Evolutionary conservation across 192 early-diverging fungal genomes (phyloP), one percentile per base, ranked within the genome.

Genomic region (Chytriomyces confervae): DNA sequence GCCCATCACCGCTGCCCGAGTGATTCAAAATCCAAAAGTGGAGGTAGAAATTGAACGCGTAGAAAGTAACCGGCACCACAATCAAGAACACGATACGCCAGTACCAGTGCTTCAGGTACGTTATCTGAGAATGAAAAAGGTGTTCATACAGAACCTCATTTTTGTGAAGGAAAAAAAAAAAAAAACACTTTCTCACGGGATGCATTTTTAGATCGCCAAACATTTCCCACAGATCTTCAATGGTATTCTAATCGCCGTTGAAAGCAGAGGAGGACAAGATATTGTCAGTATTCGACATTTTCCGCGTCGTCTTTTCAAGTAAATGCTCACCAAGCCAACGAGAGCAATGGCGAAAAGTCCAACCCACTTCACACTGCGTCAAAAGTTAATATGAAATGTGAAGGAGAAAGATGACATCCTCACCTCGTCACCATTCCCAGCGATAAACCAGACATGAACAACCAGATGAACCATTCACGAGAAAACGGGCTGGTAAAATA

Each of bases 191-290:
- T 47, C 61, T 23, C 53, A 79, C 77, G 6, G 60, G 66, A 65
- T 71, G 62, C 70, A 96, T 83, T n/a, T 86, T 85, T 49, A 90
- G 49, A 72, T 93, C 91, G 0, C 94, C 96, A 70, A 96, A 87
- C 65, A 94, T 85, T 48, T 94, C 91, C 91, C 96, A 99, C 6
- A 99, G 88, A 68, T 98, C 95, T 66, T 95, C 90, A n/a, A 98
- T 79, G 0, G 97, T 99, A 79, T 95, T 93, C 80, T 85, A 24
- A 51, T 23, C 3, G 18, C 13, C 24, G 47, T 1, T 27, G 57
- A 36, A 23, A 83, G 18, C 46, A 77, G 77, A 84, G 29, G 16
- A 48, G 49, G 36, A 36, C 36, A 36, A 36, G 4, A 2, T 36
- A 36, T 1, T 1, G 36, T 36, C 36, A 36, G 36, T 36, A 36